Conservation (phyloP, 2,329 filamentous ascomycete species). For the Monilinia aucupariae region DNA sequence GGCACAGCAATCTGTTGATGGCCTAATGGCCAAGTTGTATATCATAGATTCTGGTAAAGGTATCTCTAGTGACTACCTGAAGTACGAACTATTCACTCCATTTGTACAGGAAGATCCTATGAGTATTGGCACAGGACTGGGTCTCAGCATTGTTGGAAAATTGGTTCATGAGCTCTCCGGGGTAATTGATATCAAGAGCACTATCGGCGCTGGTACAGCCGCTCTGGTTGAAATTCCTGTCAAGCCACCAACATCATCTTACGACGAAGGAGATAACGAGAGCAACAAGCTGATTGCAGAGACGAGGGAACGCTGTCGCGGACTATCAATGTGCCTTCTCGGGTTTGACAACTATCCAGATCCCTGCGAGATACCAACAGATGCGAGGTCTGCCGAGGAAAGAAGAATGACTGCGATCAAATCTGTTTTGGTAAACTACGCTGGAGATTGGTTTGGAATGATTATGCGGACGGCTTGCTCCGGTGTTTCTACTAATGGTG, state of each 20-base stretch:
- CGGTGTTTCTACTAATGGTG: constrained; percentile 7
- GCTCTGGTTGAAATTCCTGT: constrained; percentile 44
- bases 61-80: constrained; percentile 55
- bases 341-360: constrained; percentile 23
- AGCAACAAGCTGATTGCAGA: constrained; percentile 15
- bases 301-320: constrained; percentile 17
- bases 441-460: constrained; percentile 26
- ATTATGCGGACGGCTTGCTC: constrained; percentile 17
- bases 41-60: constrained; percentile 58
- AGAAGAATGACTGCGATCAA: constrained; percentile 20
- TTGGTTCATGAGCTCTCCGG: constrained; percentile 57
- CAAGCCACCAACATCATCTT: neutral
- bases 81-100: constrained; percentile 52
- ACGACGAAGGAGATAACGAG: neutral
- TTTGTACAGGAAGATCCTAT: constrained; percentile 58
- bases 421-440: constrained; percentile 20
- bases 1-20: constrained; percentile 4
- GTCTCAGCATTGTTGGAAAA: constrained; percentile 55
- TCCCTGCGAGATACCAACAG: constrained; percentile 17
- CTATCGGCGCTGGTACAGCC: constrained; percentile 48
- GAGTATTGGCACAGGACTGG: constrained; percentile 55
- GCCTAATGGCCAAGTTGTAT: constrained; percentile 34
- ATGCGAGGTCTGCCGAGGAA: constrained; percentile 18
- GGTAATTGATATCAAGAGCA: constrained; percentile 51
- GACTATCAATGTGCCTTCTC: constrained; percentile 22